Evolutionary conservation across 2,329 filamentous ascomycete species (phyloP).

Genomic region (Xylaria sp.): DNA sequence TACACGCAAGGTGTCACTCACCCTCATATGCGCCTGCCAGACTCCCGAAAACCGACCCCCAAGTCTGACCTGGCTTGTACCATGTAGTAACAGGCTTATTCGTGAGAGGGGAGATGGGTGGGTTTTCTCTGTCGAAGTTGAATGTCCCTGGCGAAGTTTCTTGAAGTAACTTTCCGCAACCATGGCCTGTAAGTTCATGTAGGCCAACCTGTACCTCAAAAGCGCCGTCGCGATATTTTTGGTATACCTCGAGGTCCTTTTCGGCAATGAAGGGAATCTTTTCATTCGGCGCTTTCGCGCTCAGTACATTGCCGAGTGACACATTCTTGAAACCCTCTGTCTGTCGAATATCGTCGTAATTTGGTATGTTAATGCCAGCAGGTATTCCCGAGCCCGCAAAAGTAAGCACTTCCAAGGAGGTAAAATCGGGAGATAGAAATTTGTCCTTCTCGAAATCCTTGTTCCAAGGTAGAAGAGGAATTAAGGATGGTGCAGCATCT

Average conservation of each 20-base stretch:
- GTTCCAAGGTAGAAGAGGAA: constrained; percentile 89
- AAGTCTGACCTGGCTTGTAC: constrained; percentile 96
- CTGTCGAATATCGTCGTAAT: constrained; percentile 67
- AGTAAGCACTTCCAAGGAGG: constrained; percentile 88
- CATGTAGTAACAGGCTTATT: constrained; percentile 81
- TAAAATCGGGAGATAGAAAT: constrained; percentile 95
- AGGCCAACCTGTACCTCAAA: constrained; percentile 97
- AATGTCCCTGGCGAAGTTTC: constrained; percentile 83
- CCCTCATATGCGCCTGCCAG: constrained; percentile 85
- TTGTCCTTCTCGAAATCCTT: constrained; percentile 95
- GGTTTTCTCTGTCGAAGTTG: constrained; percentile 88
- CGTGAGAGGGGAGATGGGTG: constrained; percentile 82
- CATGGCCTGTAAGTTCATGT: constrained; percentile 87
- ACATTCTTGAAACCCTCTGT: constrained; percentile 92
- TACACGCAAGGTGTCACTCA: constrained; percentile 12
- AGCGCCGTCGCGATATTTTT: constrained; percentile 83
- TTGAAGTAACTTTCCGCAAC: constrained; percentile 92
- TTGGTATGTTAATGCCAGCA: constrained; percentile 71
- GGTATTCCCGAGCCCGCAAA: constrained; percentile 77
- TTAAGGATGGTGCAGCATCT: constrained; percentile 80
- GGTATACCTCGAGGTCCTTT: constrained; percentile 79
- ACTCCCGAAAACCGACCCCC: constrained; percentile 90
- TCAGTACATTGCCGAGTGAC: constrained; percentile 90
- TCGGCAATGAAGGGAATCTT: constrained; percentile 89
- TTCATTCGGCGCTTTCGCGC: constrained; percentile 91